Evolutionary conservation across 2,329 filamentous ascomycete genomes (phyloP).

Genomic region (Fusarium napiforme): DNA sequence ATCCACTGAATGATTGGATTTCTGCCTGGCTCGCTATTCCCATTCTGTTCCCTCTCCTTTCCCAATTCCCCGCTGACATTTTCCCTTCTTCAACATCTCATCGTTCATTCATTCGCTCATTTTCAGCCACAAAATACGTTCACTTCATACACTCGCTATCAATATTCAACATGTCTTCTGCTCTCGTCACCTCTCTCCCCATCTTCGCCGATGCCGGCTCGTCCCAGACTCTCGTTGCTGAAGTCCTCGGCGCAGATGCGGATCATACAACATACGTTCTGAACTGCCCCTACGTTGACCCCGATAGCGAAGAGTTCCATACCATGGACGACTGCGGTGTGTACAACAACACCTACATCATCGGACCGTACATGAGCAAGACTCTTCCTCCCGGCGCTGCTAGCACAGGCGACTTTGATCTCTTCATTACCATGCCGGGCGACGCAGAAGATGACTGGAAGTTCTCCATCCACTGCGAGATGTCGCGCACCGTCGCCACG

Average conservation of each 20-base stretch:
- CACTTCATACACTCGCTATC: background rate
- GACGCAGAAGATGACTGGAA: background rate
- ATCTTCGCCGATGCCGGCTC: background rate
- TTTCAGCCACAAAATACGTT: background rate
- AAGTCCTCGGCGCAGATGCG: conserved; percentile 14
- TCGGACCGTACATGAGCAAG: conserved; percentile 16
- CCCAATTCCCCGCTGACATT: background rate
- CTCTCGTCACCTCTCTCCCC: conserved; percentile 7
- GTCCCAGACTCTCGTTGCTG: background rate
- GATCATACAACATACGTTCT: conserved; percentile 16
- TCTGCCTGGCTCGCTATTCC: background rate
- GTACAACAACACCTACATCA: conserved; percentile 7
- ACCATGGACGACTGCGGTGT: conserved; percentile 8
- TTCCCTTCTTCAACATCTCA: background rate
- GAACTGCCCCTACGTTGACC: conserved; percentile 15
- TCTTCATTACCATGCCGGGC: conserved; percentile 8
- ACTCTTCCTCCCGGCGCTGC: conserved; percentile 8
- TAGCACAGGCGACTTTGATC: conserved; percentile 9
- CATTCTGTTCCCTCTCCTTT: conserved; percentile 8
- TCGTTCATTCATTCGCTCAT: background rate
- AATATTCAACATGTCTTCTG: conserved; percentile 2
- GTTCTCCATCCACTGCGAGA: conserved; percentile 15
- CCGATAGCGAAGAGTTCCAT: background rate
- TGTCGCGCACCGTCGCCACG: conserved; percentile 3
- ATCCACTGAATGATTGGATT: background rate